Base-by-base conservation (phyloP, 1,139 yeast genomes). In the Candida gigantensis region DNA sequence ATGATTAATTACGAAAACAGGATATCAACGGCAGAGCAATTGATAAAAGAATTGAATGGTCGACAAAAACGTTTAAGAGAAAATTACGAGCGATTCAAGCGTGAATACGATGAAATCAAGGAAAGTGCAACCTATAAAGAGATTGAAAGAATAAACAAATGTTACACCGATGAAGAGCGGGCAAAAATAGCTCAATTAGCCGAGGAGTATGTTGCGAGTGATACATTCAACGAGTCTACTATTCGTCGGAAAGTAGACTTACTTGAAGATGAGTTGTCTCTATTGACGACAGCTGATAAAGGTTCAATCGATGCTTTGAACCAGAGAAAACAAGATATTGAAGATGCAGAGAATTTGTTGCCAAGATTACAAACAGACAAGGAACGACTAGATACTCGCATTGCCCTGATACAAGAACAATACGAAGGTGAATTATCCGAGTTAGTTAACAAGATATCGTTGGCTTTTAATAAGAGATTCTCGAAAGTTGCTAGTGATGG, bases 401-500 rank as follows among this genome's bases (percentile, higher is more conserved):
- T 87, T 10, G 49, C 43, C 0, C 52, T 53, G 1, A 60, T 77
- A 6, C 62, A 68, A 25, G 43, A 43, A 1, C 52, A 45, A 3
- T 85, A 95, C 83, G 87, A 81, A 46, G 77, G 79, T 0, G 72
- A 74, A 44, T 60, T 89, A 16, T 64, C 71, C 5, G 50, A 49
- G 3, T 65, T 84, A 30, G 77, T 85, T 1, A 48, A 50, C 4
- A 58, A 65, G 28, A 81, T 87, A 4, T 81, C 92, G 0, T 47
- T 53, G 5, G 79, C 81, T 35, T 92, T 89, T 57, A 67, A 84
- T 15, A 65, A 67, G 23, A 74, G 86, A 36, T 87, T 92, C 58
- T 65, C 71, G 6, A 70, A 77, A 14, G 90, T 90, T 30, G 96
- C 95, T 1, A 84, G 94, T 57, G 87, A 81, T 28, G 98, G 99